Percentiles rank a stretch among this genome's conserved stretches.
phyloP scores from a whole-genome alignment of 352 stramenopile species.

The Globisporangium ultimum region DNA sequence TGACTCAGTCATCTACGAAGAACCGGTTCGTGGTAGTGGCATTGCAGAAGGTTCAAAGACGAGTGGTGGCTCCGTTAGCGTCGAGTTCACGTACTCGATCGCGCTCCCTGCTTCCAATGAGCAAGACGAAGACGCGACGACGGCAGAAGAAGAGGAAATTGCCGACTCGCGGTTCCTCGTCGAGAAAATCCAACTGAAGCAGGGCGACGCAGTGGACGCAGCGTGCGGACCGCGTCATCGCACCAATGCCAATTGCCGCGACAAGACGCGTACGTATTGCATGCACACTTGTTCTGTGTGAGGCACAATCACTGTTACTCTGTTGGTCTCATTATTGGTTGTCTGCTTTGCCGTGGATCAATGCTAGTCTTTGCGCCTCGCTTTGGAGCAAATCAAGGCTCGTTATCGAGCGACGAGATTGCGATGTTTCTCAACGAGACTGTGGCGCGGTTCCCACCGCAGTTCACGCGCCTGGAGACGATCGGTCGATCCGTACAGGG shows the following conservation, averaged over 20 bases:
- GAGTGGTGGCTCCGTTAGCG: conserved; percentile 14
- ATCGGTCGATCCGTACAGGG: conserved; percentile 63
- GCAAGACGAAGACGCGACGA: neutral
- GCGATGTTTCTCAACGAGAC: conserved; percentile 51
- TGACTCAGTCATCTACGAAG: conserved; percentile 42
- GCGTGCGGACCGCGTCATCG: conserved; percentile 30
- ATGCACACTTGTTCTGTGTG: neutral
- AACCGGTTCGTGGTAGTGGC: conserved; percentile 18
- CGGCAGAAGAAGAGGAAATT: neutral
- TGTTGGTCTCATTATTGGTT: too few relatives aligned
- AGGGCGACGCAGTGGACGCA: conserved; percentile 23
- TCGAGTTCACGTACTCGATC: conserved; percentile 6
- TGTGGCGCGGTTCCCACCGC: conserved; percentile 23
- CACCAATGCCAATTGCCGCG: conserved; percentile 34
- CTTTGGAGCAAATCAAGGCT: conserved; percentile 58
- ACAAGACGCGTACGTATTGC: conserved; percentile 34
- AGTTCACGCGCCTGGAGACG: conserved; percentile 45
- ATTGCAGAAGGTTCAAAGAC: neutral
- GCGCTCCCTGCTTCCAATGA: neutral
- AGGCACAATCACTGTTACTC: too few relatives aligned
- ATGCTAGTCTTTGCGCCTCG: conserved; percentile 38
- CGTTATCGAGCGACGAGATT: conserved; percentile 60
- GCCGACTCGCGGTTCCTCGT: conserved; percentile 13
- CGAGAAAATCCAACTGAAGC: conserved; percentile 23
- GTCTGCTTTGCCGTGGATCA: neutral